phyloP scores from a whole-genome alignment of 1,139 yeast genomes.

The Lodderomyces jiufengensis region DNA sequence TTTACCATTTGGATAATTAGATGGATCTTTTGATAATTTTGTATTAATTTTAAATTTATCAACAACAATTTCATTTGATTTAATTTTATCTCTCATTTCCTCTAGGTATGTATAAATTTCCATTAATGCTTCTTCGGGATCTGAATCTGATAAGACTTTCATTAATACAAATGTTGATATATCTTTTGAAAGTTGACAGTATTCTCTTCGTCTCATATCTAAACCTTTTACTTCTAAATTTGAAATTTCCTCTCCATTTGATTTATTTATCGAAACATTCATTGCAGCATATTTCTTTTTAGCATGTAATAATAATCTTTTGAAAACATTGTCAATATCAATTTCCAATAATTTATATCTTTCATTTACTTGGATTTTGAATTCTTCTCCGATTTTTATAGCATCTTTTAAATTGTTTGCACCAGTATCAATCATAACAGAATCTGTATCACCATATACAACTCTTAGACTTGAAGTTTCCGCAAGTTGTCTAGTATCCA shows the following conservation, averaged over 20 bases:
- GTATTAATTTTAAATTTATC: conserved; percentile 72
- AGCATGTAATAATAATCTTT: conserved; percentile 81
- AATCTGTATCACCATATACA: conserved; percentile 98
- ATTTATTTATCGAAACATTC: conserved; percentile 47
- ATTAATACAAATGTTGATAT: conserved; percentile 73
- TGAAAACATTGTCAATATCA: conserved; percentile 92
- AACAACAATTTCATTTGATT: conserved; percentile 56
- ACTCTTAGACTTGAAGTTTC: conserved; percentile 80
- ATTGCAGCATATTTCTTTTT: conserved; percentile 98
- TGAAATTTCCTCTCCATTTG: conserved; percentile 49
- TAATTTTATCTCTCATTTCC: conserved; percentile 54
- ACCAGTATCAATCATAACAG: conserved; percentile 97
- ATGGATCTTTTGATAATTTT: conserved; percentile 72
- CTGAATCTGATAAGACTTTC: conserved; percentile 67
- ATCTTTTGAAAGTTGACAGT: conserved; percentile 87
- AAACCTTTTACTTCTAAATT: conserved; percentile 89
- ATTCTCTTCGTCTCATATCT: conserved; percentile 97
- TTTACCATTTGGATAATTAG: conserved; percentile 71
- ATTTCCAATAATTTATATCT: conserved; percentile 84
- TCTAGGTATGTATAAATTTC: conserved; percentile 74
- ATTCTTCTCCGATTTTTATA: conserved; percentile 75
- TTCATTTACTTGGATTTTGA: conserved; percentile 83
- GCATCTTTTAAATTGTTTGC: conserved; percentile 70
- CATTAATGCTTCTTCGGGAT: conserved; percentile 72
- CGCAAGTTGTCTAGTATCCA: conserved; percentile 90